phyloP scores from a whole-genome alignment of 306 rosid genomes.

The Fragaria nilgerrensis region DNA sequence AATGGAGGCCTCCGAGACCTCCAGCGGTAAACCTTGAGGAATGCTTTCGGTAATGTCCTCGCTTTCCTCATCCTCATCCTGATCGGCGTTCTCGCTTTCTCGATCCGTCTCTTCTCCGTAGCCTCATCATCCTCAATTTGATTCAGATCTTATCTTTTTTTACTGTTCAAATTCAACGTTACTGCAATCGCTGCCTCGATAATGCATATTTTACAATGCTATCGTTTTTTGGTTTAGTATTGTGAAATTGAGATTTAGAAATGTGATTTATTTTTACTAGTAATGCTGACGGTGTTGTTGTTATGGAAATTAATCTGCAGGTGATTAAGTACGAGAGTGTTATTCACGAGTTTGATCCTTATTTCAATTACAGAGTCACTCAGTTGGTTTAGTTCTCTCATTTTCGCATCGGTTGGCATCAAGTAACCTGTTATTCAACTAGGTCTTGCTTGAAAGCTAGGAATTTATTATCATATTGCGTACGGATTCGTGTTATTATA shows the following conservation, averaged over 20 bases:
- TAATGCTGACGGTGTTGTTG: constrained; percentile 10
- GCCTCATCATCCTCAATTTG: constrained; percentile 16
- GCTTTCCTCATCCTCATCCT: constrained; percentile 81
- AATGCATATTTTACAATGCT: background rate
- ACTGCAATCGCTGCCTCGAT: constrained; percentile 15
- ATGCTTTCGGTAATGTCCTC: constrained; percentile 84
- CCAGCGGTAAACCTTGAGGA: constrained; percentile 46
- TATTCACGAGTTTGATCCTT: constrained; percentile 97
- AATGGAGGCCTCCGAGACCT: constrained; percentile 84
- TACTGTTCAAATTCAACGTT: background rate
- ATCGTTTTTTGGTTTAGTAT: background rate
- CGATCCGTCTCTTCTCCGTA: constrained; percentile 99
- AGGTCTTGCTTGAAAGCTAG: constrained; percentile 1
- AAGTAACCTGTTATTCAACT: background rate
- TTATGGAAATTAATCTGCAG: constrained; percentile 44
- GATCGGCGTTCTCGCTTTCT: constrained; percentile 97
- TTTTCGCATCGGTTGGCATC: background rate
- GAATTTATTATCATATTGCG: background rate
- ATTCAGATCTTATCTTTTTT: constrained; percentile 42
- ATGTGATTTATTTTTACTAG: background rate
- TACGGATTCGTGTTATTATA: background rate
- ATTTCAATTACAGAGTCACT: constrained; percentile 96
- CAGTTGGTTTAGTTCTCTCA: constrained; percentile 58
- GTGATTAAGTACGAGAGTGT: constrained; percentile 98
- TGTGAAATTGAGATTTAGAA: background rate